These are phyloP conservation scores for Ailanthus altissimus DNA, from an alignment of 345 rosid species.

Conservation along the genomic window DNA sequence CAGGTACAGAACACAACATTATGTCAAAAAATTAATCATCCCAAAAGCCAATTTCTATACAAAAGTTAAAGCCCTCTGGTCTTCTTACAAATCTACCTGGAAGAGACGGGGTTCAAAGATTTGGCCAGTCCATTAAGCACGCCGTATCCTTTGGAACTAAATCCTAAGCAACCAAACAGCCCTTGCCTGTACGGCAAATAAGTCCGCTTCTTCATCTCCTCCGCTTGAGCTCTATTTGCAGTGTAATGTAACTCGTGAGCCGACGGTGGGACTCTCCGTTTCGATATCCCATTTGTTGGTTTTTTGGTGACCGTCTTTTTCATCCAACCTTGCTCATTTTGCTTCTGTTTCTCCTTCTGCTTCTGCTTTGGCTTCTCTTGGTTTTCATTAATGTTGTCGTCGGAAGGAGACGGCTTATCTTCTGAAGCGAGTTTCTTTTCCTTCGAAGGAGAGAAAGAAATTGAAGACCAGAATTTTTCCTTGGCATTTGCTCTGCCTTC, in stretches of 20 bases:
- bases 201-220: constrained; percentile 57
- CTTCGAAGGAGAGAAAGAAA: constrained; percentile 21
- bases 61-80: not conserved
- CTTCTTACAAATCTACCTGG: not conserved
- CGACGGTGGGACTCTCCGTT: constrained; percentile 35
- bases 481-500: constrained; percentile 22
- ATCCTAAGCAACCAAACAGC: constrained; percentile 51
- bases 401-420: constrained; percentile 17
- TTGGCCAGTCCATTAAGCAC: constrained; percentile 29
- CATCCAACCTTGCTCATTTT: constrained; percentile 14
- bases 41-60: constrained; percentile 1
- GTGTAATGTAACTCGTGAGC: constrained; percentile 55
- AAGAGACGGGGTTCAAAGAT: constrained; percentile 26
- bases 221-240: constrained; percentile 40
- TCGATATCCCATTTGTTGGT: constrained; percentile 37
- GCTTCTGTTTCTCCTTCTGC: constrained; percentile 33
- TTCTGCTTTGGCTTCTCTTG: constrained; percentile 21
- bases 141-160: constrained; percentile 38
- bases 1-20: not conserved
- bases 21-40: constrained; percentile 10
- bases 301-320: constrained; percentile 24
- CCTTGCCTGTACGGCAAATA: constrained; percentile 49
- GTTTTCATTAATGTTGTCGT: not conserved
- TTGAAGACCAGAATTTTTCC: constrained; percentile 19
- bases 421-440: constrained; percentile 20